Evolutionary conservation across 306 rosid species (phyloP), one percentile per base, ranked within the genome.

Genomic region (Cicer yamashitae): DNA sequence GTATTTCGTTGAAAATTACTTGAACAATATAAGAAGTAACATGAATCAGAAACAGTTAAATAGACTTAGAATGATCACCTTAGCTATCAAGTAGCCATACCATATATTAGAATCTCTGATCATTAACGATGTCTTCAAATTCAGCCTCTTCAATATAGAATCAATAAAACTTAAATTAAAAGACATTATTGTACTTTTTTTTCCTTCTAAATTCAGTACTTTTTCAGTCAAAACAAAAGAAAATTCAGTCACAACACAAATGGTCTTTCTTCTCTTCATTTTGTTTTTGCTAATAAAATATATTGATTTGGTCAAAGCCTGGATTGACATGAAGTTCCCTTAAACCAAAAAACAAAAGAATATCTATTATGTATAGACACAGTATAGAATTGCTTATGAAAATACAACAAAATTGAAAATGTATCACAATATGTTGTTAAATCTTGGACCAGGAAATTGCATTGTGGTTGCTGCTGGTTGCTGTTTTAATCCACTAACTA

Each of bases 401-500:
- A 17, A 20, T 22, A 43, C 70, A 66, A 43, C 0, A 9, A 17
- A 18, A 20, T 11, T 44, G 54, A 66, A 45, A 6, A 44, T 3
- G 5, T 65, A 67, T 67, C 71, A 67, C 41, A 43, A 40, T 13
- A 46, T 47, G 63, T 61, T 66, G 25, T 80, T 58, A 85, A 70
- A 80, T 77, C 88, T 82, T 79, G 86, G 79, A 66, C 76, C 83
- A 70, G 89, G 82, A 76, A 87, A 64, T 71, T 76, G 83, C 72
- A 83, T n/a, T 30, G 89, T 30, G 37, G 37, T 68, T 38, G 83
- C 44, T n/a, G 76, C 30, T 38, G 94, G 93, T 6, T 93, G 86
- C 75, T 86, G 93, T 81, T 88, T 89, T 77, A 89, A 72, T 44
- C 96, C 94, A 58, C 83, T 90, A 7, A 71, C 59, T 5, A 78